These are phyloP conservation scores for Coemansia sp. DNA, from an alignment of 192 early-diverging fungal species.

Conservation along the genomic window DNA sequence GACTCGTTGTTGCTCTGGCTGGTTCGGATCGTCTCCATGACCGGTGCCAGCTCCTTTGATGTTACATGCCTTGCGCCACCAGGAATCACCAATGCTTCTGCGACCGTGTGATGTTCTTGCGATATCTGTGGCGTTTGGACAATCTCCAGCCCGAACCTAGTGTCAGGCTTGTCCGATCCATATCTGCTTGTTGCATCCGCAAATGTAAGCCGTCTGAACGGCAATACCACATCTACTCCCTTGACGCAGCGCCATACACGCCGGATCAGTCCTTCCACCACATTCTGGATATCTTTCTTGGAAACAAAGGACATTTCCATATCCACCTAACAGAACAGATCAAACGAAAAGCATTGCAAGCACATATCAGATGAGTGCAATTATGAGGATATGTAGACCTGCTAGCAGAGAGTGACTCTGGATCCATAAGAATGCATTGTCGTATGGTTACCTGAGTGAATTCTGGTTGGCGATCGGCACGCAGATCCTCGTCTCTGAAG, in stretches of 20 bases:
- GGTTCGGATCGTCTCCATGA: conserved; percentile 26
- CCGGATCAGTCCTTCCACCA: conserved; percentile 75
- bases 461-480: conserved; percentile 90
- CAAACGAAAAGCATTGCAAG: not conserved
- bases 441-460: conserved; percentile 77
- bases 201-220: conserved; percentile 80
- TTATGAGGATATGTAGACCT: not conserved
- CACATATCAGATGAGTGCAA: not conserved
- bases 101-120: conserved; percentile 15
- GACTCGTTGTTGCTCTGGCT: conserved; percentile 47
- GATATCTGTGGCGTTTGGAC: conserved; percentile 24
- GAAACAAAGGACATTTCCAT: conserved; percentile 86
- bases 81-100: conserved; percentile 42
- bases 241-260: conserved; percentile 65
- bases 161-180: conserved; percentile 93
- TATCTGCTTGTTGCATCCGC: conserved; percentile 78
- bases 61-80: conserved; percentile 27
- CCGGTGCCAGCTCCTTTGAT: conserved; percentile 29
- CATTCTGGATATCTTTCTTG: conserved; percentile 66
- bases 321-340: conserved; percentile 65
- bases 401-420: not conserved
- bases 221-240: conserved; percentile 56
- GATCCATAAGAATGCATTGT: not conserved
- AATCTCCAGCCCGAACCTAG: conserved; percentile 74
- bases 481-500: conserved; percentile 87